Evolutionary conservation across 1,284 basidiomycete species (phyloP).

Genomic region (Schizophyllum amplum): DNA sequence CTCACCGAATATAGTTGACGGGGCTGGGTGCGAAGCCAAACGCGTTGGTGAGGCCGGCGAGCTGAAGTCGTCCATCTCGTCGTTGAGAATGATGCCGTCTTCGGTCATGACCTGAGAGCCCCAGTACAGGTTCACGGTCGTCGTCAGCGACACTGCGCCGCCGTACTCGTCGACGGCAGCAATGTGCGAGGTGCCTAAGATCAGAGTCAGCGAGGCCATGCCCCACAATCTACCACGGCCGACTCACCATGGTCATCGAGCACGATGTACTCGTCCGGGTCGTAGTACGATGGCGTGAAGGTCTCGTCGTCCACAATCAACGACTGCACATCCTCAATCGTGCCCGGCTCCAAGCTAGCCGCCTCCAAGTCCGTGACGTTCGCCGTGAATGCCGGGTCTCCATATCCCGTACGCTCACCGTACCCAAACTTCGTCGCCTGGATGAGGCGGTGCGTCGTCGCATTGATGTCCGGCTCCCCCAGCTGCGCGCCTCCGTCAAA

Average conservation of each 20-base stretch:
- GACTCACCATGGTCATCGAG: conserved; percentile 15
- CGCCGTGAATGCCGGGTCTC: conserved; percentile 21
- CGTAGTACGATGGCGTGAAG: conserved; percentile 16
- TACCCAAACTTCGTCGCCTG: conserved; percentile 33
- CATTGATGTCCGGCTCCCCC: conserved; percentile 16
- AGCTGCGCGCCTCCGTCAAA: conserved; percentile 12
- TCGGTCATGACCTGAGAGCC: conserved; percentile 19
- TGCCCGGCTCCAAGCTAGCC: conserved; percentile 13
- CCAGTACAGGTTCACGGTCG: conserved; percentile 21
- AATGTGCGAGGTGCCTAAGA: conserved; percentile 16
- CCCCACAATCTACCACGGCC: too few relatives aligned
- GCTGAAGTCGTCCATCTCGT: conserved; percentile 22
- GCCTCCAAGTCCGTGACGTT: conserved; percentile 19
- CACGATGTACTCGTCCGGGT: conserved; percentile 14
- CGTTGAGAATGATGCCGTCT: conserved; percentile 15
- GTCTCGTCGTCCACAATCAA: conserved; percentile 17
- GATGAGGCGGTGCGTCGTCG: conserved; percentile 30
- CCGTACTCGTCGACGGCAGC: conserved; percentile 18
- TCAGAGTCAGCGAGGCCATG: too few relatives aligned
- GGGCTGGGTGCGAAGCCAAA: conserved; percentile 22
- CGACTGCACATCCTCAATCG: conserved; percentile 12
- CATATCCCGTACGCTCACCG: conserved; percentile 16
- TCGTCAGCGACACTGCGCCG: conserved; percentile 19
- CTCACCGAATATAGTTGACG: conserved; percentile 12
- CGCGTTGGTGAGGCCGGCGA: conserved; percentile 16